These are phyloP conservation scores for Perkinsus marinus DNA, from an alignment of 169 alveolate species.

Conservation along the genomic window DNA sequence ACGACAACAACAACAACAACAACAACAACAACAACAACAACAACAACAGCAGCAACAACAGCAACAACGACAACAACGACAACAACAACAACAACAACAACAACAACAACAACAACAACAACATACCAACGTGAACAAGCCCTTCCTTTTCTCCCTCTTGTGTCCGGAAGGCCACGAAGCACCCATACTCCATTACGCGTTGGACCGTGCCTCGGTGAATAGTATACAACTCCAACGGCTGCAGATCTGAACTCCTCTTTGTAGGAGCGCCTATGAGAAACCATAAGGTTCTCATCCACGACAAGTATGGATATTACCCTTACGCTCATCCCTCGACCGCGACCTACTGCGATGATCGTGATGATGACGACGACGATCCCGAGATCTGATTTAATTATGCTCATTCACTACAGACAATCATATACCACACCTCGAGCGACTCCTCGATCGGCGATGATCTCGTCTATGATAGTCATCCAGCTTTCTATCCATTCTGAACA, in stretches of 20 bases:
- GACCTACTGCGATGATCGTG: background rate
- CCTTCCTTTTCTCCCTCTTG: conserved; percentile 49
- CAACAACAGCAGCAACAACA: no score
- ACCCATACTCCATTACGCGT: conserved; percentile 49
- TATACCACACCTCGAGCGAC: background rate
- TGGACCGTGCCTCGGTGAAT: conserved; percentile 43
- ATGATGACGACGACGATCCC: background rate
- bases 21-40: no score
- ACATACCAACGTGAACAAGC: conserved; percentile 36
- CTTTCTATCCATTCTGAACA: background rate
- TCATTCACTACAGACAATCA: background rate
- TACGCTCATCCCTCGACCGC: background rate
- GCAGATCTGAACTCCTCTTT: background rate
- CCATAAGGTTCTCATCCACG: background rate
- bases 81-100: no score
- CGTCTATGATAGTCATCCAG: background rate
- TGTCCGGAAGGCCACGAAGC: conserved; percentile 42
- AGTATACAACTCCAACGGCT: conserved; percentile 19
- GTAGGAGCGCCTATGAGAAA: background rate
- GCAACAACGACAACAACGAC: no score
- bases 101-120: conserved; percentile 23
- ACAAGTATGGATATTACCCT: background rate
- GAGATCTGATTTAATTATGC: background rate
- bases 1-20: no score
- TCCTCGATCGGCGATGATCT: background rate